A percentile compares a stretch with the other conserved stretches of the same genome.
Evolutionary conservation across 2,329 filamentous ascomycete genomes (phyloP).

Genomic region (Pseudogymnoascus sp.): DNA sequence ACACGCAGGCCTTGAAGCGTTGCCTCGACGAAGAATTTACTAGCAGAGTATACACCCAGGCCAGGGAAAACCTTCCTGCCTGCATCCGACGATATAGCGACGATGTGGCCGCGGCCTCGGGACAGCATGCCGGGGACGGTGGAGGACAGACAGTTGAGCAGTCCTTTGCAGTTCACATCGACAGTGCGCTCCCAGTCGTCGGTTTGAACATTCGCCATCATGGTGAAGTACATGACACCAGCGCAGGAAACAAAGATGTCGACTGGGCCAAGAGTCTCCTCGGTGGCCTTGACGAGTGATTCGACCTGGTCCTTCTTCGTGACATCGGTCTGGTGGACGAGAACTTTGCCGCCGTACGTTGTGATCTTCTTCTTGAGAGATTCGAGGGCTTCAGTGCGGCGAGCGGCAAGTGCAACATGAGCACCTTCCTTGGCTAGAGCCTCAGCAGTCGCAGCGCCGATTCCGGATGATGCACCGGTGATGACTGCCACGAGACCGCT

Average conservation of each 20-base stretch:
- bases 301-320: conserved; percentile 61
- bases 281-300: conserved; percentile 52
- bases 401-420: conserved; percentile 64
- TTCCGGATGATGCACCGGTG: conserved; percentile 74
- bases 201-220: conserved; percentile 69
- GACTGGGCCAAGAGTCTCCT: conserved; percentile 58
- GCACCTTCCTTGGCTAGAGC: conserved; percentile 65
- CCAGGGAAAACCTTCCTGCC: conserved; percentile 77
- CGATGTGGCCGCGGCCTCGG: conserved; percentile 63
- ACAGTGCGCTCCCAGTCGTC: conserved; percentile 78
- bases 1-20: conserved; percentile 68
- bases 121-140: conserved; percentile 65
- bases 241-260: conserved; percentile 77
- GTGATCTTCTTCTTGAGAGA: conserved; percentile 55
- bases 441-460: conserved; percentile 65
- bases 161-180: conserved; percentile 80
- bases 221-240: conserved; percentile 82
- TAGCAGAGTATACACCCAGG: conserved; percentile 73
- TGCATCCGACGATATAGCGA: conserved; percentile 76
- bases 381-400: conserved; percentile 62
- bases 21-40: conserved; percentile 80
- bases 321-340: conserved; percentile 66
- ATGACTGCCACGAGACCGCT: conserved; percentile 65
- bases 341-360: conserved; percentile 53
- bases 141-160: conserved; percentile 64